Evolutionary conservation across 192 early-diverging fungal species (phyloP).

Genomic region (Pilaira anomala): DNA sequence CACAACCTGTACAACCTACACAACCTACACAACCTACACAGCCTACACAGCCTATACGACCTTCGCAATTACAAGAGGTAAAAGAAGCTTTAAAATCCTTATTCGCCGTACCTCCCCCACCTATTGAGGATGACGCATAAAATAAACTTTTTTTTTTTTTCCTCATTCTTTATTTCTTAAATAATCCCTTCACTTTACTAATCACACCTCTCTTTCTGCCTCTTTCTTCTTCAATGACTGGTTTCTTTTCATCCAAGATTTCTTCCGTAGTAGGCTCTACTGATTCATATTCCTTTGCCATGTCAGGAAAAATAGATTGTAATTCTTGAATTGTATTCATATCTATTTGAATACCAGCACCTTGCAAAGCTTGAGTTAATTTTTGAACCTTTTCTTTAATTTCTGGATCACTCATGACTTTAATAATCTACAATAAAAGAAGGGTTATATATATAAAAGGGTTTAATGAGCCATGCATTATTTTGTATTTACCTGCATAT

Average conservation of each 20-base stretch:
- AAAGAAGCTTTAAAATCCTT: conserved; percentile 3
- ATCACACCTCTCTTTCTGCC: conserved; percentile 18
- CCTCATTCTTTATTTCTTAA: conserved; percentile 31
- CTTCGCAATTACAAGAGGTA: neutral
- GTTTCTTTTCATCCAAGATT: neutral
- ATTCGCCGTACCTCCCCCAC: neutral
- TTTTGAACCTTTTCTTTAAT: conserved; percentile 17
- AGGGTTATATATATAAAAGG: neutral
- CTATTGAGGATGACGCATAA: conserved; percentile 1
- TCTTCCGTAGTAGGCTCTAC: neutral
- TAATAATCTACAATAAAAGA: conserved; percentile 24
- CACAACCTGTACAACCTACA: conserved; percentile 17
- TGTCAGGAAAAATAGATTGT: conserved; percentile 17
- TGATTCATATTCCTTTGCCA: neutral
- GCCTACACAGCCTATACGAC: too few species aligned
- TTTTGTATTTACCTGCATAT: conserved; percentile 23
- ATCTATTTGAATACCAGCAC: conserved; percentile 31
- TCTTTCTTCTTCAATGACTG: neutral
- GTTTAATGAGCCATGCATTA: neutral
- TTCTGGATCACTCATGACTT: conserved; percentile 27
- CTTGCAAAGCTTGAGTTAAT: conserved; percentile 24
- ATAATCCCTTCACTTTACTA: conserved; percentile 31
- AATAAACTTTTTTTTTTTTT: neutral
- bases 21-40: conserved; percentile 10
- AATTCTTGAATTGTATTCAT: conserved; percentile 27